Evolutionary conservation across 2,329 filamentous ascomycete species (phyloP), one percentile per base, ranked within the genome.

Genomic region (Escovopsis sp.): DNA sequence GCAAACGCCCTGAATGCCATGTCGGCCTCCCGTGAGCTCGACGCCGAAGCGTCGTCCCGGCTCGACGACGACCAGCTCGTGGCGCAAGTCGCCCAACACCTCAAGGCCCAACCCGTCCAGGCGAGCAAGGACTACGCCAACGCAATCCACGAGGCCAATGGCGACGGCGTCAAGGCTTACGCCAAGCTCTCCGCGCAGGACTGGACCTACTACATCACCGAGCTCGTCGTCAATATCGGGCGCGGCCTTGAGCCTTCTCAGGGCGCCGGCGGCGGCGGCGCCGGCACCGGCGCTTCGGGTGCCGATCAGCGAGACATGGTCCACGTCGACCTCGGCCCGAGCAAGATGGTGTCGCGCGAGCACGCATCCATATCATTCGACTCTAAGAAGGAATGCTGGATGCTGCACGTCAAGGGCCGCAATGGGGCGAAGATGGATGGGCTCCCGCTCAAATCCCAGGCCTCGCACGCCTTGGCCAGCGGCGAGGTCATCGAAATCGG

Each of bases 401-500:
- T 81, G 53, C 74, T 98, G 40, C 67, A 77, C 35, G 85, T 94
- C 48, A 88, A 89, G 56, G 91, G 91, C 15, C 82, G 91, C 50
- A 98, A 98, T 58, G 87, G 88, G 25, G 74, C 94, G 37, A 85
- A 84, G 53, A 69, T 96, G 16, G 85, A 98, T 58, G 84, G 85
- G 46, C 64, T 65, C 39, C 67, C 74, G 15, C 64, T 93, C 43
- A 83, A 82, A 53, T 71, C 79, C 40, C 81, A 81, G 11, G 65
- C 72, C 33, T 71, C 76, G 31, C 72, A 76, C 30, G 65, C 75
- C 27, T 71, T 98, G 24, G 76, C 77, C 35, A 94, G 88, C 53
- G 91, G 91, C 44, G 81, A 89, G 57, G 85, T 96, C 35, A 80
- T 98, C 44, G 87, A 94, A 55, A 84, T 96, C 55, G 83, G 82